Evolutionary conservation across 1,284 basidiomycete species (phyloP).

Genomic region (Taiwanofungus camphoratus): DNA sequence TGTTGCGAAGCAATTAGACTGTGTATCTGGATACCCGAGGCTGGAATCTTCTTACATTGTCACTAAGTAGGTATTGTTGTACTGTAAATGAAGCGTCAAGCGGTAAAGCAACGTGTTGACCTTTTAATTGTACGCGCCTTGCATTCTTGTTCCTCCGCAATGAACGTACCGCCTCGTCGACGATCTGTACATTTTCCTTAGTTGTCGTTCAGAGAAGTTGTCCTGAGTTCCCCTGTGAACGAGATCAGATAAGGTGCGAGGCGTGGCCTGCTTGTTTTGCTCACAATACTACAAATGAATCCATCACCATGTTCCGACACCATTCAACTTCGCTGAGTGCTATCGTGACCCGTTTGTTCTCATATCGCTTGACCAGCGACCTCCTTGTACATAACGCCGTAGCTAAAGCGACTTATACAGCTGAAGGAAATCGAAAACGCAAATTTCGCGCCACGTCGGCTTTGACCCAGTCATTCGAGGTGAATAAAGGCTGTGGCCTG

Average conservation of each 20-base stretch:
- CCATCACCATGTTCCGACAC: not conserved
- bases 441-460: not conserved
- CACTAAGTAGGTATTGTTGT: too few relatives aligned
- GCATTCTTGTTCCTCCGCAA: not conserved
- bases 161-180: not conserved
- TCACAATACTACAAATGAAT: not conserved
- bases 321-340: not conserved
- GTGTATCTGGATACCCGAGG: too few relatives aligned
- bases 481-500: not conserved
- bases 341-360: too few relatives aligned
- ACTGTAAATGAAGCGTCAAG: too few relatives aligned
- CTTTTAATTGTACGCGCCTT: too few relatives aligned
- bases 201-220: not conserved
- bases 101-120: too few relatives aligned
- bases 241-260: conserved; percentile 3
- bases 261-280: not conserved
- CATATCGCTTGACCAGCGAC: not conserved
- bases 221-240: not conserved
- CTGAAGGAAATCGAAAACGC: not conserved
- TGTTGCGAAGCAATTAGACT: too few relatives aligned
- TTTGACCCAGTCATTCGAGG: not conserved
- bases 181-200: not conserved
- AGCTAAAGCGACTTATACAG: not conserved
- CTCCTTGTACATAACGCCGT: not conserved
- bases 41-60: too few relatives aligned